These are phyloP conservation scores for Metschnikowia cubensis DNA, from an alignment of 805 yeast genomes.

Conservation along the genomic window DNA sequence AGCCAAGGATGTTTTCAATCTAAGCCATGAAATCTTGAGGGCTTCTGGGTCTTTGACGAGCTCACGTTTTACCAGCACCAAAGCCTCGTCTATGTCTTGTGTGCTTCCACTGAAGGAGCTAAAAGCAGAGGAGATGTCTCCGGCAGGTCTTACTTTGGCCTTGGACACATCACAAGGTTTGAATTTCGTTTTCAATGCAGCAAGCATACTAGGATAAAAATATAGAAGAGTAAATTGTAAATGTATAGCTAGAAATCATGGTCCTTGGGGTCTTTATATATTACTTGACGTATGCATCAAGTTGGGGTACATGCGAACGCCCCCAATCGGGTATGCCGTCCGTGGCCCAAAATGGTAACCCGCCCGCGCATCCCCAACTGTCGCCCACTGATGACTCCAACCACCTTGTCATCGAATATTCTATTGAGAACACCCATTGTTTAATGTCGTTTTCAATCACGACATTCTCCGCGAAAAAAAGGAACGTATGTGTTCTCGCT, in stretches of 20 bases:
- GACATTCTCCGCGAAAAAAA: not conserved
- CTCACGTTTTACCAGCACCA: constrained; percentile 4
- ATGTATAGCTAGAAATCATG: not conserved
- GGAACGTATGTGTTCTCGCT: not conserved
- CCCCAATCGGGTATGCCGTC: not conserved
- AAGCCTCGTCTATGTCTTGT: constrained; percentile 3
- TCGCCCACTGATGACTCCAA: not conserved
- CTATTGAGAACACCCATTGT: not conserved
- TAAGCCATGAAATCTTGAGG: constrained; percentile 5
- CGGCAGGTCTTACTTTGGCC: constrained; percentile 10
- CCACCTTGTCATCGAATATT: not conserved
- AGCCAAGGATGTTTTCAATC: constrained; percentile 6
- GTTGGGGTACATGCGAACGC: not conserved
- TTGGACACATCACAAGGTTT: constrained; percentile 5
- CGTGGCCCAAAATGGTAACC: constrained; percentile 1
- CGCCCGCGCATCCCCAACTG: not conserved
- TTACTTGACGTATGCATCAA: not conserved
- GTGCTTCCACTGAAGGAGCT: constrained; percentile 5
- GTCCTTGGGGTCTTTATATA: not conserved
- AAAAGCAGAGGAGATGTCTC: constrained; percentile 11
- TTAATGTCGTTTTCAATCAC: not conserved
- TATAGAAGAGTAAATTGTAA: not conserved
- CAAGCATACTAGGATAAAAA: not conserved
- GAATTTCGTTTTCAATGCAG: not conserved
- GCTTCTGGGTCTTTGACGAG: constrained; percentile 8